Conservation (phyloP, 2,329 filamentous ascomycete genomes). For the Calonectria crousiana region DNA sequence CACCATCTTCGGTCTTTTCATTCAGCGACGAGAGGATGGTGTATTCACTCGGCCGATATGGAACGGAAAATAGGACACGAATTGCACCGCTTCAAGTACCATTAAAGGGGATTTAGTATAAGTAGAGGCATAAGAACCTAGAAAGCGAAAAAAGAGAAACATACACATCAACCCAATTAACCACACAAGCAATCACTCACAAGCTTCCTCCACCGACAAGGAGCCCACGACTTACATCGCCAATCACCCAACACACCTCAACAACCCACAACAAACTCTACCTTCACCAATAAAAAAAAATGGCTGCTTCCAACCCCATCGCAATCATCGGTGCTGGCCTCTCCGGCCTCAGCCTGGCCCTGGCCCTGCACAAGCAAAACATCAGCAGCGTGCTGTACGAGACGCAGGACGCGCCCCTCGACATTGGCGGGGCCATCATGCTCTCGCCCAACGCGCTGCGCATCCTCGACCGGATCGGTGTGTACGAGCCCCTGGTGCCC, state of each 20-base stretch:
- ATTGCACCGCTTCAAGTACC: not conserved
- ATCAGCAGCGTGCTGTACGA: conserved; percentile 67
- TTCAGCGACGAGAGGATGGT: not conserved
- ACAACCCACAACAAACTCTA: not conserved
- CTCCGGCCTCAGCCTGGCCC: conserved; percentile 65
- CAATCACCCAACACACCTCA: no score
- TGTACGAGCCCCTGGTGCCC: conserved; percentile 59
- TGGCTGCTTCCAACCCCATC: conserved; percentile 32
- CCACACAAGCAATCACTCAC: not conserved
- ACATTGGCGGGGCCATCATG: conserved; percentile 68
- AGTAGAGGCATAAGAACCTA: not conserved
- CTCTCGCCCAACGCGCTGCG: conserved; percentile 70
- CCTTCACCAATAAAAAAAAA: not conserved
- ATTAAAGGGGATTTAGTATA: not conserved
- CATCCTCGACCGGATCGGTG: conserved; percentile 62
- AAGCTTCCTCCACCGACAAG: not conserved
- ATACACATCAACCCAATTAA: not conserved
- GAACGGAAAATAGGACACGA: not conserved
- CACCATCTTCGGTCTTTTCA: not conserved
- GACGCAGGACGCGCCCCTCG: conserved; percentile 55
- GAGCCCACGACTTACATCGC: not conserved
- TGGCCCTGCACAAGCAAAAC: conserved; percentile 63
- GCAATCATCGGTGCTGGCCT: conserved; percentile 54
- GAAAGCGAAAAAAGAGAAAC: not conserved
- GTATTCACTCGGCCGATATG: not conserved